Conservation (phyloP, 2,329 filamentous ascomycete genomes). For the Colletotrichum sp. region DNA sequence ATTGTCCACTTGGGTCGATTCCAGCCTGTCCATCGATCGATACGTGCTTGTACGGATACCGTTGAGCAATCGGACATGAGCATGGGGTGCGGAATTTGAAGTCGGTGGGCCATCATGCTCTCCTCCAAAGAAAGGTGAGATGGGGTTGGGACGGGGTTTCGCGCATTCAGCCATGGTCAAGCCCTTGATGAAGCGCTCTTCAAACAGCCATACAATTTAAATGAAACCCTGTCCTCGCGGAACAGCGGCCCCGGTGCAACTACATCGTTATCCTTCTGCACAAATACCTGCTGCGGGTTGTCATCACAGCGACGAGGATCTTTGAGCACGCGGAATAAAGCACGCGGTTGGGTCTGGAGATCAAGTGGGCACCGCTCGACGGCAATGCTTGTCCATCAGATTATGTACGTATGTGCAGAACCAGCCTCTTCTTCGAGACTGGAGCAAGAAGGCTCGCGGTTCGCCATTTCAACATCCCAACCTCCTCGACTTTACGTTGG, state of each 20-base stretch:
- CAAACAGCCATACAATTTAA: not conserved
- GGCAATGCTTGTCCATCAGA: not conserved
- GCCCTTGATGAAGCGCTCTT: not conserved
- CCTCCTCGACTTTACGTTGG: not conserved
- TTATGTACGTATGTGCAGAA: not conserved
- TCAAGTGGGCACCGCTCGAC: not conserved
- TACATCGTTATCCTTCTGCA: not conserved
- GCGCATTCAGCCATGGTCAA: not conserved
- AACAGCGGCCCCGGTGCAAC: not conserved
- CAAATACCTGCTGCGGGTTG: not conserved
- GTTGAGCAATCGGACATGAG: not conserved
- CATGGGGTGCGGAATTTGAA: not conserved
- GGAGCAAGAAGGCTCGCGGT: not conserved
- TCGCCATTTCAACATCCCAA: not conserved
- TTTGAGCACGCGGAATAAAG: not conserved
- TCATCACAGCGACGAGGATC: not conserved
- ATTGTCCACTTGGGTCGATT: not conserved
- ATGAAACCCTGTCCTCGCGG: not conserved
- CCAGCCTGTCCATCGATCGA: not conserved
- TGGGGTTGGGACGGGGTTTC: not conserved
- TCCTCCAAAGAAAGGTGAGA: not conserved
- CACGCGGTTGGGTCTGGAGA: not conserved
- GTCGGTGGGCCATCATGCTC: not conserved
- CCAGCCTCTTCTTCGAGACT: not conserved
- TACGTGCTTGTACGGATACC: not conserved